Evolutionary conservation across 2,329 filamentous ascomycete species (phyloP), one percentile per base, ranked within the genome.

Genomic region (Alternaria gaisen): DNA sequence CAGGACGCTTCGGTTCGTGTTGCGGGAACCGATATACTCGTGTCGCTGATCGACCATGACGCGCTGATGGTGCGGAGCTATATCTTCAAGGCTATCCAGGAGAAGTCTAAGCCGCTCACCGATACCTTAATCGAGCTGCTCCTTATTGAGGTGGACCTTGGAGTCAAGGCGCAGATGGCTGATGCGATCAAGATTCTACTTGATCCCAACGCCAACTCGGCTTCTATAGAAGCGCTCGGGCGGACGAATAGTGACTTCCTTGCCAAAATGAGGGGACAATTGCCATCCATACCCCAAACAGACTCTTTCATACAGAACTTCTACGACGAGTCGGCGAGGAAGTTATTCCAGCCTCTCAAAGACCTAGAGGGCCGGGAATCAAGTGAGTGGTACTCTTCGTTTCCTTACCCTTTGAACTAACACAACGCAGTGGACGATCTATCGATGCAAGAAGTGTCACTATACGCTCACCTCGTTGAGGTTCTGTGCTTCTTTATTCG

Each of bases 31-130:
- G 95, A 99, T 69, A 93, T 98, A 34, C 81, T 99, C 50, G 92
- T 97, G 8, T 92, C 93, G 5, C 89, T 98, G 80, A 95, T 99
- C 70, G 95, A 99, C 72, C 94, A 98, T 74, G 95, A 99, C 72
- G 91, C 94, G 3, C 88, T 93, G 70, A 93, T 97, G 90, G 94
- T 99, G 75, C 91, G 95, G 50, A 89, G 91, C 68, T 96, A 94
- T 56, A 94, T 98, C 70, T 94, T 97, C 78, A 92, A 93, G 64
- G 93, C 97, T 67, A 90, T 97, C 64, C 90, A 91, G 66, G 93
- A 97, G 66, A 94, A 94, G 75, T 89, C 92, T 69, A 88, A 90
- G 2, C 92, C 93, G 5, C 81, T 99, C 55, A 97, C 93, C 1
- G 95, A 98, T 75, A 96, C 92, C 0, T 82, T 99, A 41, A 97